Evolutionary conservation across 768 basidiomycete genomes (phyloP), one percentile per base, ranked within the genome.

Genomic region (Leccinum pellstonianum): DNA sequence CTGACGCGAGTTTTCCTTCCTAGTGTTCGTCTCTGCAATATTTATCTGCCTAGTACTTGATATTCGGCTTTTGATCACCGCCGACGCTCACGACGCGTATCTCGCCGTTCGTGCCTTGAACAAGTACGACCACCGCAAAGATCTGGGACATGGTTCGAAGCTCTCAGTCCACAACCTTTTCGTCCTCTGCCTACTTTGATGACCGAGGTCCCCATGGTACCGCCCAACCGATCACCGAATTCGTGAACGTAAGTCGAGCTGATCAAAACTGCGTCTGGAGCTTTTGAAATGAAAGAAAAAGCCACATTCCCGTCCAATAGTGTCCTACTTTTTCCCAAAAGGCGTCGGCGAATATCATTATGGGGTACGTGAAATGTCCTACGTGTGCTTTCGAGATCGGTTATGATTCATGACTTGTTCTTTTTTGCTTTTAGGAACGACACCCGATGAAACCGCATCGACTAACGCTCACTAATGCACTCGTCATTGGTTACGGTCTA

Each of bases 391-490:
- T 8, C 25, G 6, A 14, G 29, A 48, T 48, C 56, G 46, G 49
- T 52, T 48, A 63, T 56, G 57, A 35, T 35, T 12, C 35, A 35
- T 35, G 35, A 60, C 47, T 46, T 43, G 10, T 29, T 10, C 21
- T 5, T 25, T 54, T 48, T 59, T 47, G 17, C 21, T 49, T 21
- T 7, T 66, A 98, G 96, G 94, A 97, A 83, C 85, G 90, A 52
- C 96, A 99, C 77, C 96, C 96, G 3, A 99, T 99, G 96, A 97
- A 98, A 73, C 96, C 96, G 4, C 94, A 97, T 67, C 83, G 96
- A 25, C 77, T 99, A n/a, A 95, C 96, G 3, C 75, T 99, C 56
- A 98, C 97, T 17, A 99, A 98, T 66, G 88, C 95, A 2, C 83
- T 99, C 51, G 95, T 98, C 12, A 84, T 96, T 75, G 96, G 95